phyloP scores from a whole-genome alignment of 1,284 basidiomycete genomes.

The Testicularia cyperi region DNA sequence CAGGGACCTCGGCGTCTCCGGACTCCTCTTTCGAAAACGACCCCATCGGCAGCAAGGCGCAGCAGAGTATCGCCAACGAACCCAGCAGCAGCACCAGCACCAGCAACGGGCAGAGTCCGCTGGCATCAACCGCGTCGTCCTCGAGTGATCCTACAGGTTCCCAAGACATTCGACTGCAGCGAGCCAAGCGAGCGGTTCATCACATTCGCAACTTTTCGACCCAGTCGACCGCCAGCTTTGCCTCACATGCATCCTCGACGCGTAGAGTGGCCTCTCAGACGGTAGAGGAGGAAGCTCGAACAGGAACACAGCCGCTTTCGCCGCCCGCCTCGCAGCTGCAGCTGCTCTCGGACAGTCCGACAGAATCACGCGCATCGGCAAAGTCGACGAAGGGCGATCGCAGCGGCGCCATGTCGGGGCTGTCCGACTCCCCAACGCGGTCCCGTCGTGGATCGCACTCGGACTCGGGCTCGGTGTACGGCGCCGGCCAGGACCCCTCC shows the following conservation, averaged over 20 bases:
- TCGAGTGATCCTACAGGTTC: slow-evolving; percentile 10
- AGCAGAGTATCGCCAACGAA: too few species aligned
- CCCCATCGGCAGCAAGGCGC: too few species aligned
- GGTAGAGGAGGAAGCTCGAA: slow-evolving; percentile 28
- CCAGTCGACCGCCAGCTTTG: slow-evolving; percentile 24
- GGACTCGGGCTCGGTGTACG: slow-evolving; percentile 19
- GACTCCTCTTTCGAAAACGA: too few species aligned
- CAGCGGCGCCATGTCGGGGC: slow-evolving; percentile 4
- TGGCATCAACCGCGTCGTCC: slow-evolving; percentile 13
- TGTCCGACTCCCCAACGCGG: slow-evolving; percentile 6
- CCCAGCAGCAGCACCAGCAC: too few species aligned
- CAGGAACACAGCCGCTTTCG: too few species aligned
- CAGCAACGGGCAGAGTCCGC: too few species aligned
- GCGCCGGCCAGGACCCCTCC: slow-evolving; percentile 15
- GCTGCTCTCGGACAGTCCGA: too few species aligned
- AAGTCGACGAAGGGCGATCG: neutral
- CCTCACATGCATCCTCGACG: slow-evolving; percentile 19
- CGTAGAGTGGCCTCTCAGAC: slow-evolving; percentile 20
- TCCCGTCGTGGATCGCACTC: slow-evolving; percentile 20
- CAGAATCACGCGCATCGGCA: too few species aligned
- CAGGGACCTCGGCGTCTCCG: too few species aligned
- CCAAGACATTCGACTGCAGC: slow-evolving; percentile 13
- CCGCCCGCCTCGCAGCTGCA: too few species aligned
- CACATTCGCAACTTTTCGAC: slow-evolving; percentile 33
- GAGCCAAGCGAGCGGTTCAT: slow-evolving; percentile 25